Evolutionary conservation across 345 rosid species (phyloP), one percentile per base, ranked within the genome.

Genomic region (Pistacia integerrima): DNA sequence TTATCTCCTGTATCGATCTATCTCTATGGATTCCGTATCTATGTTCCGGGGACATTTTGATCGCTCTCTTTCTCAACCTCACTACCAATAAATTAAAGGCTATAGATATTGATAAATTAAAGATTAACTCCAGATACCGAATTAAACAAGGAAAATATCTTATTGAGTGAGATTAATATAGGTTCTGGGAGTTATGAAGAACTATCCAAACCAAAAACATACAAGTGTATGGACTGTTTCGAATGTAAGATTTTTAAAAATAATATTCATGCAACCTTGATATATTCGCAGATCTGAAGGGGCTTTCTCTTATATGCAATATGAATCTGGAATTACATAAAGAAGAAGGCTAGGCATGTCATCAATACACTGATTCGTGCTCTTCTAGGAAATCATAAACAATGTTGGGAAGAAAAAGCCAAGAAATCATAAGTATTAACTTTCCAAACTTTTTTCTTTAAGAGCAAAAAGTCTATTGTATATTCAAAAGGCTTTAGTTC

Each of bases 21-120:
- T 83, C 88, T 73, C 18, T 60, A 58, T 67, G 75, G 63, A 67
- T 69, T 64, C 33, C 25, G 8, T 33, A 67, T 76, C 89, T 82
- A 80, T 72, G 82, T 84, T 86, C 84, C 82, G 90, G 91, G 89
- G 85, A 87, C 85, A 82, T 68, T 80, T 63, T 18, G 30, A 72
- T 59, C 72, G 72, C 20, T 49, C 51, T 64, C 55, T 64, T 74
- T 36, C 56, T 30, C 33, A 30, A 30, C 33, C 33, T 30, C 33
- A 30, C 3, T 30, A 30, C 33, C 33, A 30, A 30, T 1, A 30
- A 30, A 30, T 30, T 30, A 30, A 30, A 30, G 33, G 33, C 33
- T 30, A 30, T 30, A 30, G 33, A 1, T 30, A 30, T 30, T 30
- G 33, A 30, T 1, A 30, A 30, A 30, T 30, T 30, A 30, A 30